Evolutionary conservation across 1,139 yeast genomes (phyloP), one percentile per base, ranked within the genome.

Genomic region (Arxiozyma heterogenica): DNA sequence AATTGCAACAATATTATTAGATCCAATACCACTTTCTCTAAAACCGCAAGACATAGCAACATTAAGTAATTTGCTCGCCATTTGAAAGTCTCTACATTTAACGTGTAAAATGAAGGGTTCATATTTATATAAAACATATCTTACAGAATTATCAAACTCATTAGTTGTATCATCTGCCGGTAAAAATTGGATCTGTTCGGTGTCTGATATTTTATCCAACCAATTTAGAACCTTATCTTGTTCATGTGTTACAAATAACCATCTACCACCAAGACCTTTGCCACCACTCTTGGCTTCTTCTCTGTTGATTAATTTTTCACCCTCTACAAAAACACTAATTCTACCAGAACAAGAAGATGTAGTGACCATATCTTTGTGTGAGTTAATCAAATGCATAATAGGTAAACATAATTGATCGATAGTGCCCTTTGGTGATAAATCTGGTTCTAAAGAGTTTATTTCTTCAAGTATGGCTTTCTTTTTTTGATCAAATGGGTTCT

Each of bases 291-390:
- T 80, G 18, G 18, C 39, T 15, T 45, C 42, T 3, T 45, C 41
- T 7, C n/a, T n/a, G 20, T 25, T 45, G 0, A 58, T 56, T 11
- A 56, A 54, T 51, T 74, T 73, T 0, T 60, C 54, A 1, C 95
- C 95, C 65, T 87, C 95, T 3, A 84, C 69, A 64, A 85, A 88
- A 0, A 88, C 89, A 54, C 91, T 83, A 1, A 88, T 84, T 64
- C 96, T 73, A 1, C 96, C 96, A 0, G 95, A 86, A 60, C 96
- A 88, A 17, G 94, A 84, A 0, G 95, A 86, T 0, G 96, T 87
- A 1, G 95, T 88, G 9, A 88, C 93, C 83, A 86, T 79, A 61
- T 85, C 82, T 0, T 70, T 63, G 59, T 81, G 80, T 1, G 76
- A 61, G 63, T 88, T 88, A 61, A 88, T 84, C 41, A 83, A 69